Percentiles rank a stretch among this genome's conserved stretches.
These are phyloP conservation scores for Blumeriella jaapii DNA, from an alignment of 2,329 filamentous ascomycete species.

Conservation along the genomic window DNA sequence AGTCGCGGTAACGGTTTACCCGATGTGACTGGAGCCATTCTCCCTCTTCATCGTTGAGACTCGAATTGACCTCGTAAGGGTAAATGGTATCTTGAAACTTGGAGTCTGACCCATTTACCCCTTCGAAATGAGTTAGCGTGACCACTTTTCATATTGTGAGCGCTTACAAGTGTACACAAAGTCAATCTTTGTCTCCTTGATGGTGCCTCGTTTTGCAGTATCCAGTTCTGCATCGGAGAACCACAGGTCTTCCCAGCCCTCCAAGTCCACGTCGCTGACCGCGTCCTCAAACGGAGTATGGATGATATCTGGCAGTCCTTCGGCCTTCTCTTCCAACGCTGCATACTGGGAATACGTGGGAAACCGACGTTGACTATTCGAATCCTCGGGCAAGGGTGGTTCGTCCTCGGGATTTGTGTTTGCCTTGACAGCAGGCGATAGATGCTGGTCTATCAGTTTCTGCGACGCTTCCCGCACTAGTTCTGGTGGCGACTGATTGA, in stretches of 20 bases:
- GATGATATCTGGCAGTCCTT: conserved; percentile 30
- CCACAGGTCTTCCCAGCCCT: conserved; percentile 34
- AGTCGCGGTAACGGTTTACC: conserved; percentile 34
- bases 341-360: conserved; percentile 10
- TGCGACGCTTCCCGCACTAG: conserved; percentile 7
- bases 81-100: conserved; percentile 29
- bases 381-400: neutral
- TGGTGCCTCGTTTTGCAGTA: conserved; percentile 23
- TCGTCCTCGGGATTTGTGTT: neutral
- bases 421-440: conserved; percentile 1
- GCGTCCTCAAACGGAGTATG: conserved; percentile 31
- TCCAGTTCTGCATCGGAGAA: conserved; percentile 28
- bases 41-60: conserved; percentile 31
- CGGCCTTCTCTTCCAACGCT: conserved; percentile 9
- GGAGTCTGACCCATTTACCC: conserved; percentile 33
- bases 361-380: conserved; percentile 2
- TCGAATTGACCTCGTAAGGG: conserved; percentile 31
- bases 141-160: neutral
- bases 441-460: conserved; percentile 8
- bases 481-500: neutral
- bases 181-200: conserved; percentile 32
- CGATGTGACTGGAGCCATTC: conserved; percentile 32
- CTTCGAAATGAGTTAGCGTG: conserved; percentile 7
- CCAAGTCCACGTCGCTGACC: conserved; percentile 28
- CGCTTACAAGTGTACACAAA: conserved; percentile 32